Base-by-base conservation (phyloP, 2,329 filamentous ascomycete species). In the Dactylellina drechsleri region DNA sequence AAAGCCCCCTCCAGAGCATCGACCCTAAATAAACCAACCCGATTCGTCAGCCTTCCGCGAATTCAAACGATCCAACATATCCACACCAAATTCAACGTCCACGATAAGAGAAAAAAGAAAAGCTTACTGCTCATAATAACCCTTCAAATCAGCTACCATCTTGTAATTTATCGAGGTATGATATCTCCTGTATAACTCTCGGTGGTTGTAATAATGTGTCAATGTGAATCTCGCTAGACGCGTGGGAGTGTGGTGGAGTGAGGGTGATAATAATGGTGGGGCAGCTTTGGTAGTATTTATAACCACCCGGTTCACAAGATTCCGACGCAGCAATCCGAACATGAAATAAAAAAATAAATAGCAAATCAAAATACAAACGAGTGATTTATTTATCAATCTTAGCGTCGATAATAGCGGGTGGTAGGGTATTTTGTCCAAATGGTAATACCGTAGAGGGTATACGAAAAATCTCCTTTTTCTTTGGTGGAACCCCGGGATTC, bases 1-100 rank as follows among this genome's bases (percentile, higher is more conserved):
- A 81, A 81, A 13, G 76, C 73, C 57, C 79, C 79, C 50, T 78
- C 76, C 61, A 81, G 77, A 64, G 67, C 77, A 70, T 81, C 80
- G 36, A 81, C 80, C 76, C 80, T 81, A 28, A 8, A 20, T 36
- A 20, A 10, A 26, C 41, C 54, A 47, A 53, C 41, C 18, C 10
- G 31, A 8, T 36, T 36, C 49, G 67, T 66, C 13, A 68, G 41
- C 49, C 66, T 72, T 36, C 12, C 41, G n/a, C 43, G 18, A 62
- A 18, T 52, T 28, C 31, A 41, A 26, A 45, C 20, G 5, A 56
- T 10, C 15, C 40, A n/a, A 28, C 15, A 62, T 31, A 1, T 36
- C 31, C 31, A 36, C 31, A 36, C 31, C 10, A 36, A 7, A 10
- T 36, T 36, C 31, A 7, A 36, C 31, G 1, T 36, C 1, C 2